Evolutionary conservation across 2,329 filamentous ascomycete species (phyloP), one percentile per base, ranked within the genome.

Genomic region (Exophiala phaeomuriformis): DNA sequence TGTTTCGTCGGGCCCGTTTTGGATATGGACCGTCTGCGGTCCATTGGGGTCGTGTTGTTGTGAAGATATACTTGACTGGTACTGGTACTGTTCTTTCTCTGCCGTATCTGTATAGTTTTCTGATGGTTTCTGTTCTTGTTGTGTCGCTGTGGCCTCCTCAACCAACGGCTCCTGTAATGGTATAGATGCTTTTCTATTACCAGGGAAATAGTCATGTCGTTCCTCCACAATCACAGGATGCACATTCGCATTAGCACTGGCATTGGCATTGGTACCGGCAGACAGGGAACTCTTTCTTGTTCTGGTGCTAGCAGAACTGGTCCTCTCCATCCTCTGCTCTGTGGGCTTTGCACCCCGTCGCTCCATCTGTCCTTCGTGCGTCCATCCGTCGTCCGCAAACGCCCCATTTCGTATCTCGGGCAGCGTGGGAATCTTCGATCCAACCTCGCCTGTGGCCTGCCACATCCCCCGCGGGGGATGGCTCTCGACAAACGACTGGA

Each of bases 401-500:
- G 61, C 58, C 12, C 66, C 66, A 41, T 62, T 62, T 45, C 64
- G 57, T 49, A 68, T 68, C 47, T 68, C 66, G 9, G 56, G 55
- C 12, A 66, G 53, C 3, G 66, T 65, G 28, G 66, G 66, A 31
- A 64, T 64, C 53, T 67, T 66, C 2, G 66, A 64, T 29, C 63
- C 62, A 10, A 64, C 60, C 43, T 65, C 63, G 12, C 64, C 66
- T 6, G 65, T 66, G n/a, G 66, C 66, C 51, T 66, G 63, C 63
- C 64, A 67, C 61, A 66, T 64, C 30, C 66, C 66, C 10, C 61
- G 52, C 19, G 66, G 66, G 41, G 66, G 66, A 47, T 62, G 66
- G 41, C 65, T 67, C 42, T 66, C 60, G 30, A 67, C 55, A 45
- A 68, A 65, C 10, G 55, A 52, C 49, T 58, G 52, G 8, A 54